These are phyloP conservation scores for Phytophthora brassicae DNA, from an alignment of 352 stramenopile genomes.

Conservation along the genomic window DNA sequence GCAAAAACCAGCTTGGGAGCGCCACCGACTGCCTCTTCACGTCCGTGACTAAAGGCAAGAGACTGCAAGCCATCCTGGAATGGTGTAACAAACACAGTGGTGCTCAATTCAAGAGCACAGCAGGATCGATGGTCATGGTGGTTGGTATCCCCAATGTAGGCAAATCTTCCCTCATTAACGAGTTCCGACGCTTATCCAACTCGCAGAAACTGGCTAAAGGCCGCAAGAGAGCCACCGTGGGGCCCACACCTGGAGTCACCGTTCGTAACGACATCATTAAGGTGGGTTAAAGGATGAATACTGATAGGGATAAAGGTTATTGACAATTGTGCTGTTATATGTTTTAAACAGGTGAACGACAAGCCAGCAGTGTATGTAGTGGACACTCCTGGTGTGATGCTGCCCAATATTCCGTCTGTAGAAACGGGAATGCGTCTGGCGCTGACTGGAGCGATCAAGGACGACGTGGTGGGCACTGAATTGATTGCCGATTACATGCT, in stretches of 20 bases:
- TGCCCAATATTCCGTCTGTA: constrained; percentile 78
- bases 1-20: constrained; percentile 34
- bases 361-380: constrained; percentile 88
- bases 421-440: constrained; percentile 86
- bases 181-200: constrained; percentile 74
- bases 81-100: constrained; percentile 78
- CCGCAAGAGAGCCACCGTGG: constrained; percentile 79
- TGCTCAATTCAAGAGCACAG: constrained; percentile 83
- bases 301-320: constrained; percentile 8
- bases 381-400: constrained; percentile 88
- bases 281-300: constrained; percentile 26
- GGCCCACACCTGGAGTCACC: constrained; percentile 82
- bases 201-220: constrained; percentile 78
- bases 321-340: neutral
- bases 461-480: constrained; percentile 83
- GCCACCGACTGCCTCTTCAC: constrained; percentile 73
- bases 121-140: constrained; percentile 89
- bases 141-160: constrained; percentile 90
- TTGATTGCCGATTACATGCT: constrained; percentile 91
- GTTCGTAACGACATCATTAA: constrained; percentile 90
- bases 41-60: constrained; percentile 76
- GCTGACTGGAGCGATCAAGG: constrained; percentile 86
- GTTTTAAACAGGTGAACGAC: constrained; percentile 66
- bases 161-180: constrained; percentile 90
- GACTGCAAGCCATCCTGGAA: constrained; percentile 72